Conservation (phyloP, 768 basidiomycete species). For the Mycena vitilis region DNA sequence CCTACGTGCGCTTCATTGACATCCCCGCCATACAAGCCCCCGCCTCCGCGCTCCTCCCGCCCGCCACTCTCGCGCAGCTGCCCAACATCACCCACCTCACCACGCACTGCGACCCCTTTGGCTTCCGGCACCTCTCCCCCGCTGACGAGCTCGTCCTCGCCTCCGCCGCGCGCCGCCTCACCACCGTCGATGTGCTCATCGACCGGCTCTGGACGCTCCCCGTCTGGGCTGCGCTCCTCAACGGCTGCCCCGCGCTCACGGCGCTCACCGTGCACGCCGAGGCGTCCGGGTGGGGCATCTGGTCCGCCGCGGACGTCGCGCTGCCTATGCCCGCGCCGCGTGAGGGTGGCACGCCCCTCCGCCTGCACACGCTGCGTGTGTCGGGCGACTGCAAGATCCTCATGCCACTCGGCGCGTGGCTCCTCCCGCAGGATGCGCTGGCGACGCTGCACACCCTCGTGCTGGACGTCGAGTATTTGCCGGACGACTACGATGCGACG, state of each 20-base stretch:
- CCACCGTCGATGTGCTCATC: constrained; percentile 13
- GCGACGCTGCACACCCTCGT: constrained; percentile 20
- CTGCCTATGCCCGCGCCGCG: not conserved
- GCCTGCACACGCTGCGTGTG: constrained; percentile 19
- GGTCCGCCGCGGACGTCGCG: constrained; percentile 9
- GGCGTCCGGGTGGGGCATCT: constrained; percentile 3
- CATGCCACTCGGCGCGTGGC: constrained; percentile 24
- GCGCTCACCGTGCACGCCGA: constrained; percentile 13
- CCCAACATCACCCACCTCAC: constrained; percentile 21
- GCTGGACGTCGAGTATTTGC: constrained; percentile 24
- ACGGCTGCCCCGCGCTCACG: constrained; percentile 19
- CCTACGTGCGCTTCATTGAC: constrained; percentile 21
- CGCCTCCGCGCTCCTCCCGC: constrained; percentile 13
- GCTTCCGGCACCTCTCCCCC: constrained; percentile 25
- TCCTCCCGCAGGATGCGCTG: constrained; percentile 23
- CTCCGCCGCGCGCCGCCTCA: constrained; percentile 4
- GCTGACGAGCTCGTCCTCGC: constrained; percentile 1
- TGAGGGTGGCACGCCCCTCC: constrained; percentile 1
- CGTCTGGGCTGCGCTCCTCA: constrained; percentile 31
- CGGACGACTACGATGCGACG: constrained; percentile 17
- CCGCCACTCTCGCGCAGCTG: constrained; percentile 11
- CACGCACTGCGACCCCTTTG: constrained; percentile 31
- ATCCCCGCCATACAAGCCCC: not conserved
- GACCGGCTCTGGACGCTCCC: constrained; percentile 24
- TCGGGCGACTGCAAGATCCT: constrained; percentile 29